These are phyloP conservation scores for Vaccinium darrowii DNA, from an alignment of 148 eudicot species.

Conservation along the genomic window DNA sequence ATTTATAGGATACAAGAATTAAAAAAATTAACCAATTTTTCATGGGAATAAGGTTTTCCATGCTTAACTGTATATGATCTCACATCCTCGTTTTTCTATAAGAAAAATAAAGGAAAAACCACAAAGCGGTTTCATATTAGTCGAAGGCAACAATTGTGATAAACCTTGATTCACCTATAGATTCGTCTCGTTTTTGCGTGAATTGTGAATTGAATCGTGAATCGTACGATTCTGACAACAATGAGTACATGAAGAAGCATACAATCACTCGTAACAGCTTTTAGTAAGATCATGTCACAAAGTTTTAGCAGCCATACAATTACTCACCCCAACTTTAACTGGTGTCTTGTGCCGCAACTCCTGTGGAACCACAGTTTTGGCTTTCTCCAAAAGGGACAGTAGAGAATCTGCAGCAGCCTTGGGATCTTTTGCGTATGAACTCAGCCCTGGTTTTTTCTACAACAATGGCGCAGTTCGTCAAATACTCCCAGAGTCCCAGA, in stretches of 20 bases:
- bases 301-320: conserved; percentile 11
- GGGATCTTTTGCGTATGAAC: conserved; percentile 76
- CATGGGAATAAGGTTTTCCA: too few species aligned
- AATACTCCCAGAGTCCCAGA: not conserved
- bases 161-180: too few species aligned
- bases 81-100: too few species aligned
- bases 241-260: not conserved
- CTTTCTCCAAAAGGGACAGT: conserved; percentile 57
- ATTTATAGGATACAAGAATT: too few species aligned
- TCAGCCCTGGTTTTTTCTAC: conserved; percentile 87
- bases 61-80: too few species aligned
- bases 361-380: conserved; percentile 68
- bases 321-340: conserved; percentile 89
- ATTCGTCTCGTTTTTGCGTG: too few species aligned
- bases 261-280: not conserved
- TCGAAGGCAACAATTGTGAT: too few species aligned
- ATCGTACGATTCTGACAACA: too few species aligned
- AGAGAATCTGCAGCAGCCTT: conserved; percentile 81
- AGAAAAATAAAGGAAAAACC: too few species aligned
- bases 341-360: conserved; percentile 69
- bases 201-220: too few species aligned
- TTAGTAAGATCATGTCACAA: not conserved
- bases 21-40: too few species aligned
- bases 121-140: too few species aligned
- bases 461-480: not conserved